Evolutionary conservation across 257 asterid genomes (phyloP).

Genomic region (Scutellaria baicalensis): DNA sequence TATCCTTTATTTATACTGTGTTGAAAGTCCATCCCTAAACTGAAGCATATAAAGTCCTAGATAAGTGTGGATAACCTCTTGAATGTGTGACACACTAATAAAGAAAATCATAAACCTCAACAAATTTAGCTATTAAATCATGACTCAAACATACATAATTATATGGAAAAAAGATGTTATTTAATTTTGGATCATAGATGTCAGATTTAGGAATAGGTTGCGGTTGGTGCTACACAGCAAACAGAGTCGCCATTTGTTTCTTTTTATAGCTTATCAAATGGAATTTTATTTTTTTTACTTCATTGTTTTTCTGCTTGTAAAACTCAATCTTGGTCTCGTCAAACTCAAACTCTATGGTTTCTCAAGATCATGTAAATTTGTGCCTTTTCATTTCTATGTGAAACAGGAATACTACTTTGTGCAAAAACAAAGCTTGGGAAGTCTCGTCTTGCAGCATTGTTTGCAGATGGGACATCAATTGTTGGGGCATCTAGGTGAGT

Average conservation of each 20-base stretch:
- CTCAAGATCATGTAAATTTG: conserved; percentile 6
- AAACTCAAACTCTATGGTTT: not conserved
- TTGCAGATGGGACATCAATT: conserved; percentile 86
- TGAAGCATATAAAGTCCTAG: not conserved
- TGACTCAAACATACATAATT: not conserved
- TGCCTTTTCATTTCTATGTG: conserved; percentile 8
- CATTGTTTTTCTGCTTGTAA: not conserved
- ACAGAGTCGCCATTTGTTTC: not conserved
- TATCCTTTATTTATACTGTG: not conserved
- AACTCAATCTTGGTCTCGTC: not conserved
- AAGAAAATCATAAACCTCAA: not conserved
- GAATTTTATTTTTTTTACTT: not conserved
- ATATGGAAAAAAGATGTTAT: not conserved
- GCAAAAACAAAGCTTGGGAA: conserved; percentile 81
- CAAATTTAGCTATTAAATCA: not conserved
- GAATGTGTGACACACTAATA: not conserved
- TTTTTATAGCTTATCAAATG: not conserved
- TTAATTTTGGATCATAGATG: not conserved
- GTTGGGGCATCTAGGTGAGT: conserved; percentile 48
- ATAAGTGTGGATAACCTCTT: not conserved
- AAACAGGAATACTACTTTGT: conserved; percentile 84
- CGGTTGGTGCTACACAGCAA: conserved; percentile 5
- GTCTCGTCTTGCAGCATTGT: conserved; percentile 76
- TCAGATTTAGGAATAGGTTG: not conserved
- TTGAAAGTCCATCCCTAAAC: not conserved